Conservation (phyloP, 345 rosid genomes). For the Eucalyptus erythrocorys region DNA sequence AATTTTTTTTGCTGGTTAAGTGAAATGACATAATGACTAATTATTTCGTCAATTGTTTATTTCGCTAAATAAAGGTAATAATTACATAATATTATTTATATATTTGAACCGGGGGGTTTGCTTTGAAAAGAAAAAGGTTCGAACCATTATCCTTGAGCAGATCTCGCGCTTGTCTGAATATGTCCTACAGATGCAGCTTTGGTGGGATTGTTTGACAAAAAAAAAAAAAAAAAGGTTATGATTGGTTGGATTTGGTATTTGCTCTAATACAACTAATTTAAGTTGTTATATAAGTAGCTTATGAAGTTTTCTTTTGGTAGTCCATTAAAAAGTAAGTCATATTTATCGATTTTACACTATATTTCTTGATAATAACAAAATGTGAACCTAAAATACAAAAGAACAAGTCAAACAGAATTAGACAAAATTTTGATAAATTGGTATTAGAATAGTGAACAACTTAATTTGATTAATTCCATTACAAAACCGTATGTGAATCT, state of each 20-base stretch:
- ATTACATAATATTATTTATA: too few species aligned
- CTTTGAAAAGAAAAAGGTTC: background rate
- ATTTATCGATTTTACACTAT: background rate
- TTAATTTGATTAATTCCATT: background rate
- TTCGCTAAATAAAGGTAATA: too few species aligned
- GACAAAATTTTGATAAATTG: background rate
- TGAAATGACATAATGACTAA: too few species aligned
- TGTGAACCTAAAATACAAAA: background rate
- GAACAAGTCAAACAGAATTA: background rate
- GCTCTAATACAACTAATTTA: background rate
- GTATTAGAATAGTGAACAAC: background rate
- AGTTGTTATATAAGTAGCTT: too few species aligned
- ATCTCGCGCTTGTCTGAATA: background rate
- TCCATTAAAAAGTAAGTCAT: background rate
- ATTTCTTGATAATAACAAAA: background rate
- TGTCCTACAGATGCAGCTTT: too few species aligned
- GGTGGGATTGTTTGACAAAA: too few species aligned
- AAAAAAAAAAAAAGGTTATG: background rate
- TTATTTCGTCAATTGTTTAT: too few species aligned
- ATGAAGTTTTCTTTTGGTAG: background rate
- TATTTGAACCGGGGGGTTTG: background rate
- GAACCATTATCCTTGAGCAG: background rate
- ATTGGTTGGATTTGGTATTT: background rate
- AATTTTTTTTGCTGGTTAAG: background rate
- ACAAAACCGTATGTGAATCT: background rate